Evolutionary conservation across 2,329 filamentous ascomycete genomes (phyloP).

Genomic region (Malbranchea zuffiana): DNA sequence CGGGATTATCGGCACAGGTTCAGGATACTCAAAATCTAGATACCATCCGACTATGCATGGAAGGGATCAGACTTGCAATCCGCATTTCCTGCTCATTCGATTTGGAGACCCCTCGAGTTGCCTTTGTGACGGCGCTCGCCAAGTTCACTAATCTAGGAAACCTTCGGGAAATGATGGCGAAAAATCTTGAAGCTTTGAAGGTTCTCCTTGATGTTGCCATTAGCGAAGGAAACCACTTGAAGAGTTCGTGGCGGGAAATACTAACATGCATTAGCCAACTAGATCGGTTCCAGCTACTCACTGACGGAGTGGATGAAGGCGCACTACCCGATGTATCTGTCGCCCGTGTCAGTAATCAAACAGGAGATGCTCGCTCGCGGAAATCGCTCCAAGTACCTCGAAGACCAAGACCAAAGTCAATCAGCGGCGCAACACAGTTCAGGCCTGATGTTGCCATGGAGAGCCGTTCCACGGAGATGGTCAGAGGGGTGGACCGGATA

Average conservation of each 20-base stretch:
- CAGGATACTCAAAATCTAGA: conserved; percentile 90
- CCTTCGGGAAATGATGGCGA: conserved; percentile 84
- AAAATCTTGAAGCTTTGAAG: conserved; percentile 91
- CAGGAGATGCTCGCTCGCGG: conserved; percentile 47
- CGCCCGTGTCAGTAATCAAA: conserved; percentile 54
- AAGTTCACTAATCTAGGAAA: conserved; percentile 96
- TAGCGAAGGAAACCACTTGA: conserved; percentile 80
- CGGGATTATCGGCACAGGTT: conserved; percentile 81
- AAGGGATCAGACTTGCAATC: conserved; percentile 89
- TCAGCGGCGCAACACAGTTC: conserved; percentile 45
- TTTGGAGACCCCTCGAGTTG: conserved; percentile 81
- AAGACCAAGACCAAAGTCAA: conserved; percentile 37
- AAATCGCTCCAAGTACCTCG: conserved; percentile 53
- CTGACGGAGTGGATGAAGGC: conserved; percentile 85
- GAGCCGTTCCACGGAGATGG: conserved; percentile 82
- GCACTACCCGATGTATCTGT: conserved; percentile 74
- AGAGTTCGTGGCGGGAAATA: conserved; percentile 89
- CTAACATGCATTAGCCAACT: conserved; percentile 92
- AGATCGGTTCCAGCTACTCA: conserved; percentile 88
- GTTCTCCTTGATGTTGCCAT: conserved; percentile 84
- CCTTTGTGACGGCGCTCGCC: conserved; percentile 84
- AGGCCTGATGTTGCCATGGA: conserved; percentile 79
- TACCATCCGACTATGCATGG: conserved; percentile 82
- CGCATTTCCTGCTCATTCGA: conserved; percentile 90
- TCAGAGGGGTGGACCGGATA: conserved; percentile 86